These are phyloP conservation scores for Sarocladium kiliense DNA, from an alignment of 2,329 filamentous ascomycete species.

Conservation along the genomic window DNA sequence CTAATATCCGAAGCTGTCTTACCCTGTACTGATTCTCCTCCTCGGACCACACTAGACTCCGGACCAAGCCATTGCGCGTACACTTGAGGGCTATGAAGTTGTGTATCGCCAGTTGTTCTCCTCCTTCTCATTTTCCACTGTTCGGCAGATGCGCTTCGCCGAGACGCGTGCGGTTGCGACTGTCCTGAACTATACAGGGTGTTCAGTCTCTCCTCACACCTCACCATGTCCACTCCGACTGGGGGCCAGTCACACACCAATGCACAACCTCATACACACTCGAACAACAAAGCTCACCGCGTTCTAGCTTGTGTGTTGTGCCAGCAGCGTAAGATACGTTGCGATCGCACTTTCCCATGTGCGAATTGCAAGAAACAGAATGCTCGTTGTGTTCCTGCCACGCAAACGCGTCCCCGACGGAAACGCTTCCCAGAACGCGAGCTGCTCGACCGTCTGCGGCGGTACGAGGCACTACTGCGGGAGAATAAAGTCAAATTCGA, in stretches of 20 bases:
- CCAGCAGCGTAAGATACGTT: constrained; percentile 60
- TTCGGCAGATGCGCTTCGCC: neutral
- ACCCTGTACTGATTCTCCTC: neutral
- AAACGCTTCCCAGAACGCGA: constrained; percentile 51
- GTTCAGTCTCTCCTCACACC: too few relatives aligned
- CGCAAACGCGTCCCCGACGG: constrained; percentile 30
- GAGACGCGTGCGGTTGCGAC: neutral
- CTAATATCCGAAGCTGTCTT: neutral
- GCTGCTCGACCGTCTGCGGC: constrained; percentile 49
- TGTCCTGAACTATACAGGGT: neutral
- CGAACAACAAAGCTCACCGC: neutral
- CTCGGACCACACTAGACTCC: neutral
- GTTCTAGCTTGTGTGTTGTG: constrained; percentile 51
- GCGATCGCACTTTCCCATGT: constrained; percentile 55
- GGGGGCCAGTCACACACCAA: neutral
- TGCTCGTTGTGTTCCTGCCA: constrained; percentile 37
- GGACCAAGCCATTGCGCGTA: neutral
- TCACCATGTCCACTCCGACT: neutral
- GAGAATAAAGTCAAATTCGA: constrained; percentile 52
- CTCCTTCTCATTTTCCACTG: neutral
- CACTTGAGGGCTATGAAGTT: too few relatives aligned
- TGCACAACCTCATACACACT: neutral
- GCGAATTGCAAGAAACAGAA: constrained; percentile 42
- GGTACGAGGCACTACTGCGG: constrained; percentile 52
- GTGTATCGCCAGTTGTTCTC: neutral